Base-by-base conservation (phyloP, 1,139 yeast genomes). In the Lodderomyces pseudojiufengensis region DNA sequence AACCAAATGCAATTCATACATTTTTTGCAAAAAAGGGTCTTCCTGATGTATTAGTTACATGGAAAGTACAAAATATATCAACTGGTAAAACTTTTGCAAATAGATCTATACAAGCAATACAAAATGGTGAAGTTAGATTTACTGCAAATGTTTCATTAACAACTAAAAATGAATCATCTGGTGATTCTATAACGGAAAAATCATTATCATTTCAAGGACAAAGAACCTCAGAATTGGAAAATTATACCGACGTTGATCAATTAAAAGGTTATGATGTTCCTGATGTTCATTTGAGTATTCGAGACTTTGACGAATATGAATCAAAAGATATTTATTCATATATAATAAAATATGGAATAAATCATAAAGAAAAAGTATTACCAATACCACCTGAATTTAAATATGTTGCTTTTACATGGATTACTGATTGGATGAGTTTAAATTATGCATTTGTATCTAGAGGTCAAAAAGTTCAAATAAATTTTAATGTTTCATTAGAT, bases 61-160 rank as follows among this genome's bases (percentile, higher is more conserved):
- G 71, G 66, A 56, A 55, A 39, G 63, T 65, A 3, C 58, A 58
- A 6, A 37, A 42, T 29, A 51, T 59, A n/a, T 58, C 65, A 36
- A 57, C 73, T 40, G 92, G 94, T 3, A 74, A 70, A 42, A 78
- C 47, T 43, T 84, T 78, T 51, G 64, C 72, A 29, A 80, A 82
- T 33, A 67, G 84, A 37, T 70, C 75, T 28, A 70, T 83, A 5
- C 63, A 65, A 30, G 84, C 80, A 0, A 63, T 57, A 31, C 88
- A 81, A 53, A 54, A 65, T 16, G 76, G 73, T n/a, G 56, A 59
- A 12, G 49, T 79, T 33, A 70, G 71, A 22, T 80, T 73, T 49
- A 63, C 70, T 11, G 73, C 81, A 11, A 71, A 72, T 22, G 58
- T 80, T 5, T 72, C 86, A 3, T 71, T 78, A 29, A 62, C 73